Base-by-base conservation (phyloP, 306 rosid genomes). In the Pterocarpus macrocarpus region DNA sequence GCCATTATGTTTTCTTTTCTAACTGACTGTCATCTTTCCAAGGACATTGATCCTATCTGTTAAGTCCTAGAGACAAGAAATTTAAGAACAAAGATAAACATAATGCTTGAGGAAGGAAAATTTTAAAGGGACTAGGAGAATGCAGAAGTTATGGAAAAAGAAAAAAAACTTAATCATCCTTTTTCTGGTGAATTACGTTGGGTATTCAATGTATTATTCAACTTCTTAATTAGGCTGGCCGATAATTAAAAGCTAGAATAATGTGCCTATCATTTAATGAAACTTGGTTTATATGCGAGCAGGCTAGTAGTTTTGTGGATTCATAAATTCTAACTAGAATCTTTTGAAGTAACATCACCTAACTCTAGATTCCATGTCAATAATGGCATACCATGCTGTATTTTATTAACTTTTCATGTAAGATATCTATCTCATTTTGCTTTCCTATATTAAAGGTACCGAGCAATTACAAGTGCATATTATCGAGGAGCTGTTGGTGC, bases 381-480 rank as follows among this genome's bases (percentile, higher is more conserved):
- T 70, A 33, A 75, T 68, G 33, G 49, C 34, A 32, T 77, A 14
- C 41, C 22, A 1, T 52, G 64, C 73, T 75, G 72, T 50, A 41
- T 70, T 56, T 55, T 36, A 67, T 73, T 8, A 13, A 74, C 38
- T 43, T 66, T 39, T 58, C 53, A 57, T 52, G 32, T 28, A n/a
- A 30, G 59, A 76, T 69, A 28, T 76, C 52, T 33, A 50, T 59
- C 78, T 79, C 13, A 77, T 38, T 67, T 62, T 50, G 4, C 38
- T 41, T 71, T 64, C 7, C 39, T 71, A 28, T 4, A 7, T 63
- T 22, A 38, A 69, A 86, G 89, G 85, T 86, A 86, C 56, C 89
- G 89, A 75, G 89, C 89, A 32, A 86, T 86, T 73, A 86, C 89
- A 52, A 86, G 89, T 75, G 89, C 89, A 39, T 86, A 86, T 64